A percentile compares a stretch with the other conserved stretches of the same genome.
Conservation (phyloP, 352 stramenopile genomes). For the Phytopythium cucurbitacearum region DNA sequence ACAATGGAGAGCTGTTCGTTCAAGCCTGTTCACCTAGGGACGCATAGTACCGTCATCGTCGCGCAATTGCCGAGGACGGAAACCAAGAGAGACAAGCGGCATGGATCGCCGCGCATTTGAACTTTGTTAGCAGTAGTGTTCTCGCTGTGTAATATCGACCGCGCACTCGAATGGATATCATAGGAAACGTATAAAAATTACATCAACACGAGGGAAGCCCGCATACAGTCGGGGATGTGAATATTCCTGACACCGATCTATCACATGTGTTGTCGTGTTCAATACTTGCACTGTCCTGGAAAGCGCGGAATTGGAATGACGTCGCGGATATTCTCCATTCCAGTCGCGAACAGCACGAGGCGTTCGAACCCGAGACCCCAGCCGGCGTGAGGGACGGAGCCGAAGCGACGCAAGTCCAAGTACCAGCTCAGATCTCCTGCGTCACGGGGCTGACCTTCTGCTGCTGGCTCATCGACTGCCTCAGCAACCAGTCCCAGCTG, state of each 20-base stretch:
- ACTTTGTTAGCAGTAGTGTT: too few species aligned
- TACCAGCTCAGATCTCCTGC: conserved; percentile 93
- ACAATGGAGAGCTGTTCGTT: conserved; percentile 1
- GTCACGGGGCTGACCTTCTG: conserved; percentile 4
- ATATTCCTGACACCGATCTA: conserved; percentile 1
- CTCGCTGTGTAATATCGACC: too few species aligned
- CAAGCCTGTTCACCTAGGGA: too few species aligned
- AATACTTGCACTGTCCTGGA: conserved; percentile 90
- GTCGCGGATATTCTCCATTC: conserved; percentile 98
- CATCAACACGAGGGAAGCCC: too few species aligned
- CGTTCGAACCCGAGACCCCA: conserved; percentile 98
- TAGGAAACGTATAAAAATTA: too few species aligned
- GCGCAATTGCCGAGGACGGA: too few species aligned
- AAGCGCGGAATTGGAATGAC: conserved; percentile 96
- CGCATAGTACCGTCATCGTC: too few species aligned
- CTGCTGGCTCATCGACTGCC: conserved; percentile 69
- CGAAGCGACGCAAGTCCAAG: conserved; percentile 95
- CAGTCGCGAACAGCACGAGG: conserved; percentile 96
- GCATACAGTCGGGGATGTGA: too few species aligned
- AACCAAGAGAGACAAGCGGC: too few species aligned
- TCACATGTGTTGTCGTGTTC: background rate
- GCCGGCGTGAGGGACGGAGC: conserved; percentile 95
- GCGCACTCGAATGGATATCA: too few species aligned
- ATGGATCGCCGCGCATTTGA: too few species aligned
- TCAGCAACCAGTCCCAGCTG: conserved; percentile 39